Evolutionary conservation across 2,329 filamentous ascomycete species (phyloP).

Genomic region (Paecilomyces niveus): DNA sequence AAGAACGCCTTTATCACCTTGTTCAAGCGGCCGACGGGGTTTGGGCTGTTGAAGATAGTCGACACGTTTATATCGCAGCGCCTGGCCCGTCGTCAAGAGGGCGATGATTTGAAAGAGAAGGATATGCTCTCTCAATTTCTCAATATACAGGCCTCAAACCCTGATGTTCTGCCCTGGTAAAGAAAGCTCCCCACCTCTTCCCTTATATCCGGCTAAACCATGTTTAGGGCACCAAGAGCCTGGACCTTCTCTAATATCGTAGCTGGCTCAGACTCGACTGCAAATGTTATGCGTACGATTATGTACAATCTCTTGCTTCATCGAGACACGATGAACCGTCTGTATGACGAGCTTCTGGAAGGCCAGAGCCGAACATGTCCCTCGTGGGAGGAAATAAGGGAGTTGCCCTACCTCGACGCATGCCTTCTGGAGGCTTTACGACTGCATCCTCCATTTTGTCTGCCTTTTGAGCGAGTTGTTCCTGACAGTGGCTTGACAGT

Average conservation of each 20-base stretch:
- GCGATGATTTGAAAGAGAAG: too few species aligned
- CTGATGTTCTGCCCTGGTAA: slow-evolving; percentile 13
- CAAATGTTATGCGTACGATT: slow-evolving; percentile 19
- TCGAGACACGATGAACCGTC: not conserved
- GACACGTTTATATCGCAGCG: too few species aligned
- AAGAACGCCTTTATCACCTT: too few species aligned
- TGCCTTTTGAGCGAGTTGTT: not conserved
- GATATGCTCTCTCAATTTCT: too few species aligned
- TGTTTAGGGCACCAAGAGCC: slow-evolving; percentile 10
- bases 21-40: too few species aligned
- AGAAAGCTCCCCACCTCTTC: slow-evolving; percentile 9
- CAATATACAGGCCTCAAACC: slow-evolving; percentile 18
- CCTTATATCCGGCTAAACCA: too few species aligned
- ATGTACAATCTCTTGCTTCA: slow-evolving; percentile 21
- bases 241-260: slow-evolving; percentile 29
- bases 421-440: not conserved
- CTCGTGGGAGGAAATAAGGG: not conserved
- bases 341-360: not conserved
- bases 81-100: too few species aligned
- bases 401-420: not conserved
- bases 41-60: too few species aligned
- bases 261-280: slow-evolving; percentile 22
- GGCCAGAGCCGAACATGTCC: not conserved
- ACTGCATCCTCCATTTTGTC: not conserved
- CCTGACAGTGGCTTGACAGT: not conserved